Evolutionary conservation across 2,329 filamentous ascomycete species (phyloP), one percentile per base, ranked within the genome.

Genomic region (Ascochyta rabiei): DNA sequence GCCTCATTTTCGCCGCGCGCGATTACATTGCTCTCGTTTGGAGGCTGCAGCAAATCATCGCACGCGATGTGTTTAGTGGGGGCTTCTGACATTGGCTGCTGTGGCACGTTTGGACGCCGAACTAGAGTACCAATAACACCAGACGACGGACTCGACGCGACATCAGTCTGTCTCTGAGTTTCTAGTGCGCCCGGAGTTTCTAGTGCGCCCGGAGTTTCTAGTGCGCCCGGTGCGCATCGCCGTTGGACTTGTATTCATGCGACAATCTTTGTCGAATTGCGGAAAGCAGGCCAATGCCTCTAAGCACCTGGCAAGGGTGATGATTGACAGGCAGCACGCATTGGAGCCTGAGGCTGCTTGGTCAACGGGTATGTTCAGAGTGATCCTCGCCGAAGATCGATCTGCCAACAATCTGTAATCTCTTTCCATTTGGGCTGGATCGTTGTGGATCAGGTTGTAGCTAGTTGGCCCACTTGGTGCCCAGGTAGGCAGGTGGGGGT

Each of bases 91-190:
- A 48, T 48, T 48, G 23, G 44, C 45, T 48, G 51, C 18, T 48
- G 51, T 53, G 40, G 34, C n/a, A 54, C 44, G 34, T 30, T 37
- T 41, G 52, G 30, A 49, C 34, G 34, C 51, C 44, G 30, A 28
- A 23, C 46, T 46, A 45, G 51, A 45, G 45, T 37, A 48, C 33
- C 44, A 44, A 42, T 43, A 21, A 34, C 34, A 45, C 52, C 42
- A 48, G 16, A 38, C 18, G 13, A n/a, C n/a, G n/a, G 30, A 33
- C 30, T 33, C 15, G 30, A n/a, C 30, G n/a, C 31, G 12, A 30
- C 21, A 23, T 6, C 21, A 23, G 6, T 23, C 4, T 6, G 21
- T 23, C 4, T 23, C 28, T 30, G 8, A 30, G 13, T 30, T 13
- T 30, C 28, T 30, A 30, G 15, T 34, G 31, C 28, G 28, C 28